phyloP scores from a whole-genome alignment of 1,139 yeast species.

The Diutina rugosa region DNA sequence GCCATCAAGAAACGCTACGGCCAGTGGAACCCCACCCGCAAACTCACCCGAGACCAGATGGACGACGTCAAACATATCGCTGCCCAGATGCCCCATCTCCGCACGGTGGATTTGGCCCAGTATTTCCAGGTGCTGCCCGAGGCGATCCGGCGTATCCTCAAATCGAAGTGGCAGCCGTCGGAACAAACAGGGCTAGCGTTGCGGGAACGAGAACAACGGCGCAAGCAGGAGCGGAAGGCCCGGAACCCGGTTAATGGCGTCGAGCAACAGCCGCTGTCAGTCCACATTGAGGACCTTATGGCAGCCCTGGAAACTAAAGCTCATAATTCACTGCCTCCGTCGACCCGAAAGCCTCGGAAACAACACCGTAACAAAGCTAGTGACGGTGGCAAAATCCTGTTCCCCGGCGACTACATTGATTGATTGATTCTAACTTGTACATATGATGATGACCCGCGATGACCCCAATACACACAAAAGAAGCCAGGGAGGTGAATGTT shows the following conservation, averaged over 20 bases:
- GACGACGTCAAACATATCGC: slow-evolving; percentile 49
- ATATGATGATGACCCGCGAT: neutral
- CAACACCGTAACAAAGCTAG: neutral
- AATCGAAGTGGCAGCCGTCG: slow-evolving; percentile 64
- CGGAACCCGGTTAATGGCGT: too few relatives aligned
- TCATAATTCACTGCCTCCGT: neutral
- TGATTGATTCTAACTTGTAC: neutral
- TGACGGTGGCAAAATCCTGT: neutral
- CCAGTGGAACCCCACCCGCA: slow-evolving; percentile 60
- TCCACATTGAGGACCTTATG: neutral
- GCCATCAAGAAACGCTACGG: slow-evolving; percentile 49
- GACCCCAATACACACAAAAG: neutral
- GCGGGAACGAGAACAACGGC: slow-evolving; percentile 32
- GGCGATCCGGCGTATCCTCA: slow-evolving; percentile 66
- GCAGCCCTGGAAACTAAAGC: neutral
- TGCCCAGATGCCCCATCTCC: slow-evolving; percentile 43
- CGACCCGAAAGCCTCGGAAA: neutral
- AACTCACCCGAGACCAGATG: slow-evolving; percentile 59
- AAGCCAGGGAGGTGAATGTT: too few relatives aligned
- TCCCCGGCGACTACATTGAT: neutral
- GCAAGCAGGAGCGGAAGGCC: slow-evolving; percentile 2
- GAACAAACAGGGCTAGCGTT: slow-evolving; percentile 35
- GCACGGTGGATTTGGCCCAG: slow-evolving; percentile 46
- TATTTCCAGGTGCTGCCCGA: slow-evolving; percentile 70
- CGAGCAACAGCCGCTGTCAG: neutral